A percentile compares a stretch with the other conserved stretches of the same genome.
Conservation (phyloP, 1,284 basidiomycete species). For the Trichosporon coremiiforme region DNA sequence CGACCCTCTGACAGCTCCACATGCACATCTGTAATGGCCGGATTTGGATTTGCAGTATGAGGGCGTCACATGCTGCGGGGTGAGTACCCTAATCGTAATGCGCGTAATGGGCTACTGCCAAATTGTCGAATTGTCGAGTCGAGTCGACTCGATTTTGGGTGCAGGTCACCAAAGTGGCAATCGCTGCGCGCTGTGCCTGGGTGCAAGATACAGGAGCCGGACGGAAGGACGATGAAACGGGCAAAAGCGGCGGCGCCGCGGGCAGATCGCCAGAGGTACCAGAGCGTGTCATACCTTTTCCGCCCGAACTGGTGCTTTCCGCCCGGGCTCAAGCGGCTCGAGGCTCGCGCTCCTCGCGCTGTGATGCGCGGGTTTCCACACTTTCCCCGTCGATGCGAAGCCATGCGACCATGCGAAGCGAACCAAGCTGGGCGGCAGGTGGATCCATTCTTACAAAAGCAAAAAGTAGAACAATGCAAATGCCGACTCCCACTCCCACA, state of each 20-base stretch:
- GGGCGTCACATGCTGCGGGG: too few species aligned
- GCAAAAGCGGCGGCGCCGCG: not conserved
- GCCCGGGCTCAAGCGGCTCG: too few species aligned
- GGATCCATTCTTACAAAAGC: not conserved
- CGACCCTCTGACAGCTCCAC: not conserved
- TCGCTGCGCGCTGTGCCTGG: not conserved
- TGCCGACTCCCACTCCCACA: not conserved
- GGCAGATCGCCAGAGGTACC: too few species aligned
- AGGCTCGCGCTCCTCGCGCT: not conserved
- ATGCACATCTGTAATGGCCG: not conserved
- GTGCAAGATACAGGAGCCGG: not conserved
- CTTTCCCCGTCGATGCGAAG: constrained; percentile 7
- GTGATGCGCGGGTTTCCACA: not conserved
- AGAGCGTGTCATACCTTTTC: not conserved
- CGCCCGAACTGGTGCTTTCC: constrained; percentile 5
- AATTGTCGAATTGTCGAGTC: not conserved
- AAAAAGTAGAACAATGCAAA: not conserved
- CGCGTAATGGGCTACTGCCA: too few species aligned
- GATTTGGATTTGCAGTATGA: too few species aligned
- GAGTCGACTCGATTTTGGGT: constrained; percentile 4
- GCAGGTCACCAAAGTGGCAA: not conserved
- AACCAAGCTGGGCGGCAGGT: too few species aligned
- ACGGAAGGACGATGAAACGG: not conserved
- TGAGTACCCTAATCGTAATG: not conserved
- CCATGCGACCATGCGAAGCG: not conserved